Evolutionary conservation across 805 yeast species (phyloP).

Genomic region (Teunomyces panamensis): DNA sequence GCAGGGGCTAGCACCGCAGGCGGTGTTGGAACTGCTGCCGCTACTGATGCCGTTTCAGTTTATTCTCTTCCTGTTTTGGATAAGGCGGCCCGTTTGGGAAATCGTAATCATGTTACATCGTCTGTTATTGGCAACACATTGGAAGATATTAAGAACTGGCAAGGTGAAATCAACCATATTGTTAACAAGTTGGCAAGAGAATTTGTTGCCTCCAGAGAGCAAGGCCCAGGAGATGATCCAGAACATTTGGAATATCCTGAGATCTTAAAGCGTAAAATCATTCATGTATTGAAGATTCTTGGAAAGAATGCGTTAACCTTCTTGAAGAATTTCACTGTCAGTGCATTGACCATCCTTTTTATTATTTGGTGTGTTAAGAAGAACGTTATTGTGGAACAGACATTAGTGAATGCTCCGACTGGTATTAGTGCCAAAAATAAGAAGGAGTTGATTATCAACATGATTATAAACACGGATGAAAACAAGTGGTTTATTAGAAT

Average conservation of each 20-base stretch:
- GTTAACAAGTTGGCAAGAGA: constrained; percentile 46
- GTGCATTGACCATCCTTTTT: constrained; percentile 36
- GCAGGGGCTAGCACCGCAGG: constrained; percentile 9
- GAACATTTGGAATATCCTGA: constrained; percentile 14
- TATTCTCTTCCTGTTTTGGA: constrained; percentile 11
- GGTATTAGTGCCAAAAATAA: constrained; percentile 15
- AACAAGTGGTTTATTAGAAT: constrained; percentile 44
- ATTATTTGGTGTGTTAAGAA: constrained; percentile 41
- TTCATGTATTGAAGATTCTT: constrained; percentile 21
- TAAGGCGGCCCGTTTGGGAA: not conserved
- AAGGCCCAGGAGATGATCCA: constrained; percentile 10
- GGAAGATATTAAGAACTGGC: constrained; percentile 52
- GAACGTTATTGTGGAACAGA: constrained; percentile 37
- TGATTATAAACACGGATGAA: constrained; percentile 41
- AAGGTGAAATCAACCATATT: constrained; percentile 48
- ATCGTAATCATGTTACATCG: not conserved
- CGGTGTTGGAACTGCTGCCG: constrained; percentile 6
- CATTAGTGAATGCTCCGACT: constrained; percentile 34
- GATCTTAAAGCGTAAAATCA: constrained; percentile 19
- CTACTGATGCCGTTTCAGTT: constrained; percentile 12
- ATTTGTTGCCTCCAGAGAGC: constrained; percentile 7
- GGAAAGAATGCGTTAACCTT: constrained; percentile 28
- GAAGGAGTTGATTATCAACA: constrained; percentile 41
- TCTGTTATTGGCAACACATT: constrained; percentile 8
- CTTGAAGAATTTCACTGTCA: constrained; percentile 33